Conservation (phyloP, 441 rosid genomes). For the Eruca vesicaria region DNA sequence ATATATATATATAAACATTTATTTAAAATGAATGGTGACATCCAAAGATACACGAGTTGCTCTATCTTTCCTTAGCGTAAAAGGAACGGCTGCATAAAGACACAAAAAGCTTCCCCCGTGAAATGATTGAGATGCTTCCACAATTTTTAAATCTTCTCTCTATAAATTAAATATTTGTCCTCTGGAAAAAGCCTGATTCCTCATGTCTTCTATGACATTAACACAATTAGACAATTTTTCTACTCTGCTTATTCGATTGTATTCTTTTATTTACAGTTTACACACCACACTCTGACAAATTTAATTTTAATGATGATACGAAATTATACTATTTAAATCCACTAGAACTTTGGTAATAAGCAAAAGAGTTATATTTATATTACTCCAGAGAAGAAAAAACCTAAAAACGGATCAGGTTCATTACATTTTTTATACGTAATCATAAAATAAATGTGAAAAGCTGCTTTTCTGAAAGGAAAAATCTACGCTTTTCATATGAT, state of each 20-base stretch:
- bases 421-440: background rate
- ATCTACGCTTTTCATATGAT: slow-evolving; percentile 13
- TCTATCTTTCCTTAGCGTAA: slow-evolving; percentile 36
- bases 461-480: slow-evolving; percentile 18
- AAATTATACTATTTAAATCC: background rate
- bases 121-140: slow-evolving; percentile 37
- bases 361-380: background rate
- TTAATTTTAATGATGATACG: background rate
- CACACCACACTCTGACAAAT: background rate
- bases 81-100: slow-evolving; percentile 36
- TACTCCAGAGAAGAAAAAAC: background rate
- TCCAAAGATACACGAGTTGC: slow-evolving; percentile 29
- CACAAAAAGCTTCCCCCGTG: slow-evolving; percentile 27
- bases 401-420: background rate
- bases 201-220: slow-evolving; percentile 9
- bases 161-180: background rate
- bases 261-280: background rate
- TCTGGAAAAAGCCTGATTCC: slow-evolving; percentile 8
- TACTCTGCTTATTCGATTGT: background rate
- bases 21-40: background rate
- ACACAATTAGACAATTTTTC: background rate
- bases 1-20: background rate
- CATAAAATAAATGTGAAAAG: background rate
- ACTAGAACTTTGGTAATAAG: background rate
- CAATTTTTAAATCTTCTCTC: background rate